These are phyloP conservation scores for Petunia hybrid DNA, from an alignment of 305 asterid species.

Conservation along the genomic window DNA sequence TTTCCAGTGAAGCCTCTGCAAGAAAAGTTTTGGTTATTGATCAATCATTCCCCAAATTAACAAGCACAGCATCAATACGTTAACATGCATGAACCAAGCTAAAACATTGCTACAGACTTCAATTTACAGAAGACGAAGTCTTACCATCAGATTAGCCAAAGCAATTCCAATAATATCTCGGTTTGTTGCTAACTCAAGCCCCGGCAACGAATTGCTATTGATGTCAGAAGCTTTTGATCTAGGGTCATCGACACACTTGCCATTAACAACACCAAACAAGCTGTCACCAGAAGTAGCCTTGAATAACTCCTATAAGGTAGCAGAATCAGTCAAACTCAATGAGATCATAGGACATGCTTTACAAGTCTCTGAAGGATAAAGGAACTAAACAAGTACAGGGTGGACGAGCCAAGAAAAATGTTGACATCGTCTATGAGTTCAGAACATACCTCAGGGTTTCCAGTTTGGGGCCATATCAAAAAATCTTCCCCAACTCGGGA, in stretches of 20 bases:
- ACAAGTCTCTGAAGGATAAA: constrained; percentile 2
- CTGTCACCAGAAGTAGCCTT: constrained; percentile 80
- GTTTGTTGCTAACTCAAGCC: constrained; percentile 86
- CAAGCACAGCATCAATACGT: background rate
- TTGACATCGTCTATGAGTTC: constrained; percentile 13
- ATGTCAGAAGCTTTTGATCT: constrained; percentile 92
- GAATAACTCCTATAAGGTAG: constrained; percentile 70
- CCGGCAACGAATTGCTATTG: constrained; percentile 72
- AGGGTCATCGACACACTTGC: constrained; percentile 92
- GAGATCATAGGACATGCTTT: constrained; percentile 13
- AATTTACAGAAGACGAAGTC: constrained; percentile 37
- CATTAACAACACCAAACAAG: constrained; percentile 83
- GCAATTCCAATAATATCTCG: constrained; percentile 89
- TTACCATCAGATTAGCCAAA: constrained; percentile 91
- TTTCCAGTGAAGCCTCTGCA: constrained; percentile 97
- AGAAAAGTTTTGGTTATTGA: constrained; percentile 16
- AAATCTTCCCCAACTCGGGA: constrained; percentile 98
- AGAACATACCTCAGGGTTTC: constrained; percentile 83
- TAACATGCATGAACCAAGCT: constrained; percentile 13
- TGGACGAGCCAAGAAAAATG: background rate
- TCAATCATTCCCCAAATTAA: background rate
- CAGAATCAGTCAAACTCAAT: background rate
- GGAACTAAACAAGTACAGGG: background rate
- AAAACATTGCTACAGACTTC: background rate
- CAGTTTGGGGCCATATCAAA: constrained; percentile 92